Evolutionary conservation across 805 yeast species (phyloP), one percentile per base, ranked within the genome.

Genomic region (Zygoascus bituminiphila): DNA sequence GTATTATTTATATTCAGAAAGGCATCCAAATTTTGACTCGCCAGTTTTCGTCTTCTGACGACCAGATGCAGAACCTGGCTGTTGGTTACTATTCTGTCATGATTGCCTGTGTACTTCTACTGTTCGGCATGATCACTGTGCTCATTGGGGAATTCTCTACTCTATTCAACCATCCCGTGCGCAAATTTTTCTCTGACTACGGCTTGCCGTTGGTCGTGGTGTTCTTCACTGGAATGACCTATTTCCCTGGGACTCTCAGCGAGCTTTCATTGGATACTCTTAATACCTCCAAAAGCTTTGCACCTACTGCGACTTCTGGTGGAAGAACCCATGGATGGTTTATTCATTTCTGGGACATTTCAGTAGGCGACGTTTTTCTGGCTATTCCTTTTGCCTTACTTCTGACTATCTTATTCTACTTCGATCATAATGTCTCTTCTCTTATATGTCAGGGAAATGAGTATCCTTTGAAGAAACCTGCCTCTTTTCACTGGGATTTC

Each of bases 351-450:
- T 84, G 93, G 93, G 76, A 76, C 44, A 75, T 85, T 2, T 61
- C 81, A 0, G 88, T 82, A 1, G 81, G 81, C 2, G 79, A 88
- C 55, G 81, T 91, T 0, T 93, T 93, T 60, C 64, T 93, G 33
- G 98, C 98, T 0, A 63, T 93, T 6, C 98, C 98, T 0, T 93
- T 91, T 73, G 98, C 95, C 0, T 67, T 93, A 1, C 72, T 93
- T 42, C 67, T 93, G 40, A 88, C 98, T 0, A 75, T 83, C 44
- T 68, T 91, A 44, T 91, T 93, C 66, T 91, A 88, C 64, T 93
- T 89, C 65, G 98, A 91, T 66, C 98, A 91, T 65, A 93, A 91
- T 54, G 94, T 91, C 9, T 88, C 96, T 1, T 83, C 97, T 0
- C 70, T 91, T 48, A 93, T 93, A 77, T 89, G 96, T 46, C 98